phyloP scores from a whole-genome alignment of 78 protist species.

The Dictyostelium brefeldianum region DNA sequence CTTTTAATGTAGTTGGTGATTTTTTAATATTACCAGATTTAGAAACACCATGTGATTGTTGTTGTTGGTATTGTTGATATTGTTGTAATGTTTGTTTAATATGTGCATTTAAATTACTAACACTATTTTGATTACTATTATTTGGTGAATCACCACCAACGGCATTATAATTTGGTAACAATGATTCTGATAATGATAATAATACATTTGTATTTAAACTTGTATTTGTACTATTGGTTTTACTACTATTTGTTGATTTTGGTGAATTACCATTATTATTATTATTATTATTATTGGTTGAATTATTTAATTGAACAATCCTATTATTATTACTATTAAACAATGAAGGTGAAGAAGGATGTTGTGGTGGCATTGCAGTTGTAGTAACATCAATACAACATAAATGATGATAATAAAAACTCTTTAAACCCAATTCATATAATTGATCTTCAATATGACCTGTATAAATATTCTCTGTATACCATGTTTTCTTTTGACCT shows the following conservation, averaged over 20 bases:
- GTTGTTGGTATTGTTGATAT: slow-evolving; percentile 11
- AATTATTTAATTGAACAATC: too few species aligned
- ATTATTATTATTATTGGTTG: not conserved
- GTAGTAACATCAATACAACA: slow-evolving; percentile 31
- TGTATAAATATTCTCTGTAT: slow-evolving; percentile 63
- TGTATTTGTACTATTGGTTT: not conserved
- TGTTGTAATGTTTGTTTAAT: not conserved
- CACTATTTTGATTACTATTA: not conserved
- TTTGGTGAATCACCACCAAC: not conserved
- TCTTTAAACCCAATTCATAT: slow-evolving; percentile 61
- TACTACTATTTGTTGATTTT: not conserved
- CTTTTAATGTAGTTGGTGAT: slow-evolving; percentile 15
- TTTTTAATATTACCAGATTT: slow-evolving; percentile 3
- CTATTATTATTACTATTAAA: not conserved
- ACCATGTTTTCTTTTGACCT: slow-evolving; percentile 44
- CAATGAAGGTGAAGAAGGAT: not conserved
- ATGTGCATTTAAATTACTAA: not conserved
- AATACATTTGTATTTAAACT: not conserved
- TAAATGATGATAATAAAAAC: slow-evolving; percentile 54
- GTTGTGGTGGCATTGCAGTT: not conserved
- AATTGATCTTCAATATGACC: slow-evolving; percentile 68
- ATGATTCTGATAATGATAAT: not conserved
- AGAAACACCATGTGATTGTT: not conserved
- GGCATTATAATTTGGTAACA: not conserved
- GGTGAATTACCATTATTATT: not conserved